Base-by-base conservation (phyloP, 352 stramenopile species). In the Phytophthora pseudosyringae region DNA sequence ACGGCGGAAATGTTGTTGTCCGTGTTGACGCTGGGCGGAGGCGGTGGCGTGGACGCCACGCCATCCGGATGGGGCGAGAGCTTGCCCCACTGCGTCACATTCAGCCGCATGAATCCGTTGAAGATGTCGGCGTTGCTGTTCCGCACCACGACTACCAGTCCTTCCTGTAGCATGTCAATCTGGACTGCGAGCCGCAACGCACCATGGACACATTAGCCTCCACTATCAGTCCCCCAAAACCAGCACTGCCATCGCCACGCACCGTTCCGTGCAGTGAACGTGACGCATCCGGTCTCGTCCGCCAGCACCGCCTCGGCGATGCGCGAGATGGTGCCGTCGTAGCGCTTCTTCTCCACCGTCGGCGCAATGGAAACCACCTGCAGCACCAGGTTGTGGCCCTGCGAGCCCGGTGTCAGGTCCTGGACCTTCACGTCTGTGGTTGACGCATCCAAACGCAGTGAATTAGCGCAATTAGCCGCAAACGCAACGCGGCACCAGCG, bases 1-100 rank as follows among this genome's bases (percentile, higher is more conserved):
- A 96, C 60, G 8, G 74, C 61, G 0, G 88, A 96, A 25, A 96
- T 79, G 47, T 96, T 85, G 70, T 94, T 92, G 21, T 76, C 50
- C 15, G 64, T 79, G 62, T 91, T 83, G 21, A 83, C 46, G 5
- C 47, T 76, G 1, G 68, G 40, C 25, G 88, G 88, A 4, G 71
- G 67, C 18, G 69, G 59, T 8, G 88, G 88, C 11, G 88, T 96
- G 29, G 88, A 96, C 13, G 60, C 78, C 38, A 96, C 59, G 21
- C 73, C 83, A 47, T 96, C 88, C 13, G 88, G 88, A 69, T 96
- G 75, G 38, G 35, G 35, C 6, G 81, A 72, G 25, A 96, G 65
- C 57, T 96, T 96, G 21, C 88, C 88, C 86, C 86, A 96, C 39
- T 91, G 71, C n/a, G 81, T 90, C 59, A 96, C 86, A 59, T 92